Base-by-base conservation (phyloP, 345 rosid genomes). In the Anastatica hierochuntica region DNA sequence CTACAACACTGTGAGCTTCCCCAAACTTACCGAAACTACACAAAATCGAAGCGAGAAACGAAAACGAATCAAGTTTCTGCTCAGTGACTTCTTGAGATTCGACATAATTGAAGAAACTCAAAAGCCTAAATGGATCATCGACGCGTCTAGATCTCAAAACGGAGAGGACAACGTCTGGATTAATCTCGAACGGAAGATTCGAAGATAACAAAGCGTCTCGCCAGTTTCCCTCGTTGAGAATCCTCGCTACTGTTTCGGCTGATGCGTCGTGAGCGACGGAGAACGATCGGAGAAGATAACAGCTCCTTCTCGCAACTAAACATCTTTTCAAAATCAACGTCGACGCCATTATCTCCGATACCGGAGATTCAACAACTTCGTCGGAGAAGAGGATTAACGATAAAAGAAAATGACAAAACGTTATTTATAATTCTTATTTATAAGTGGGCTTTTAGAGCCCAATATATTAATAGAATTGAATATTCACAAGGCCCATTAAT, bases 21-120 rank as follows among this genome's bases (percentile, higher is more conserved):
- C 14, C 50, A 39, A 72, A 77, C 35, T 69, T 71, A 60, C 72
- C 44, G 6, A 77, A 71, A 61, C 69, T 63, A 70, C 88, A 81
- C 30, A 85, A 61, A 48, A 14, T n/a, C 8, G 72, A 39, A 6
- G 88, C 83, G 9, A 82, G 72, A 40, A 59, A 43, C 10, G 94
- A 76, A 63, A 74, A 84, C 15, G 86, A 78, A 58, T 66, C 64
- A 41, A 82, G 59, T 31, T 69, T 70, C 43, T 63, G 85, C 36
- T 74, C 69, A 19, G 40, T 39, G 1, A 76, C 68, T 59, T 69
- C 36, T 10, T 55, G 58, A 37, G 70, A 55, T 40, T 61, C 66
- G 49, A 76, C 70, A 94, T 83, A 83, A 19, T 67, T 58, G 69
- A 86, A 83, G 80, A 90, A 86, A 53, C 60, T 52, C 15, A 80